Evolutionary conservation across 148 eudicot species (phyloP).

Genomic region (Cornus florida): DNA sequence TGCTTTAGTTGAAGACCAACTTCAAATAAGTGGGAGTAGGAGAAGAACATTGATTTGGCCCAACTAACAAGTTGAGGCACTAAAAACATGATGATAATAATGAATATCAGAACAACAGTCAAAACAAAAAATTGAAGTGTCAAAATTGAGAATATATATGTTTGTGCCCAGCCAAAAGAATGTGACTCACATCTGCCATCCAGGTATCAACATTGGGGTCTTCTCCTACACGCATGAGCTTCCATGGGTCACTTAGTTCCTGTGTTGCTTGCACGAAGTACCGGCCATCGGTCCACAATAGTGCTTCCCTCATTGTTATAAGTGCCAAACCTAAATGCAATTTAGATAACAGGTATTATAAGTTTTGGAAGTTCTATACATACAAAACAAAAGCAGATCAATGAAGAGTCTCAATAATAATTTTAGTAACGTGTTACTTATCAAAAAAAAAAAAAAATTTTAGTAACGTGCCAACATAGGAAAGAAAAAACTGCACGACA

Average conservation of each 20-base stretch:
- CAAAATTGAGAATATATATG: too few species aligned
- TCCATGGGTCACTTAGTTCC: slow-evolving; percentile 72
- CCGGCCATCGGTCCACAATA: slow-evolving; percentile 95
- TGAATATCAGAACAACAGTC: neutral
- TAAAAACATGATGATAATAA: neutral
- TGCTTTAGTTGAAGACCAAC: neutral
- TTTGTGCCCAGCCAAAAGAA: neutral
- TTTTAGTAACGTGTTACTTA: neutral
- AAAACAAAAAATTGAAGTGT: neutral
- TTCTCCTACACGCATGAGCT: slow-evolving; percentile 93
- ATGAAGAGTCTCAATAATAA: neutral
- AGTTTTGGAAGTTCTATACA: neutral
- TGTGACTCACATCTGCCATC: slow-evolving; percentile 81
- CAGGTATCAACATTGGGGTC: slow-evolving; percentile 83
- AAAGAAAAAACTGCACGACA: neutral
- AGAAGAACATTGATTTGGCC: neutral
- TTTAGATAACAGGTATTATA: neutral
- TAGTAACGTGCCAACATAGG: neutral
- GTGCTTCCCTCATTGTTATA: slow-evolving; percentile 73
- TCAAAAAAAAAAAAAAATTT: too few species aligned
- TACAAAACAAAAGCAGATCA: neutral
- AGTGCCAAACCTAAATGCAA: slow-evolving; percentile 73
- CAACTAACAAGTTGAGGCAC: neutral
- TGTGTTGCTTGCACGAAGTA: slow-evolving; percentile 86
- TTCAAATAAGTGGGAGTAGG: neutral